phyloP scores from a whole-genome alignment of 2,329 filamentous ascomycete genomes.

The Colletotrichum tofieldiae region DNA sequence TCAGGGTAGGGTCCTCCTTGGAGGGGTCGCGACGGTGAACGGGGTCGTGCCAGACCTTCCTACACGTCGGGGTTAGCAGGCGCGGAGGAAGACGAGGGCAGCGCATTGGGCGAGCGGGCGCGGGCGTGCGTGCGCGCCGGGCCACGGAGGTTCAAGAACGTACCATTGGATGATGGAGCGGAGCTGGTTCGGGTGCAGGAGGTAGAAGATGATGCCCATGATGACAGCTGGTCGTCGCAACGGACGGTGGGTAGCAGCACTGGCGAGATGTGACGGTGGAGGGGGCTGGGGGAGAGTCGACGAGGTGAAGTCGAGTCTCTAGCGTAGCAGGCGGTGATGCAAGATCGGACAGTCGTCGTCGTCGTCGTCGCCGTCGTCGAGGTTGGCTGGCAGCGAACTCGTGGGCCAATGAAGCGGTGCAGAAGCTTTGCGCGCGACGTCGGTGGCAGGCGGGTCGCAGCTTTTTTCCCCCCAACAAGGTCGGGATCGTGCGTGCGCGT shows the following conservation, averaged over 20 bases:
- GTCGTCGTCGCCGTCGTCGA: neutral
- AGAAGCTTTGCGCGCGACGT: conserved; percentile 11
- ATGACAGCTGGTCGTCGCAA: conserved; percentile 49
- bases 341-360: neutral
- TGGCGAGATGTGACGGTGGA: neutral
- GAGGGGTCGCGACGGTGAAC: conserved; percentile 86
- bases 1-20: conserved; percentile 82
- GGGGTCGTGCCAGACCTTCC: conserved; percentile 97
- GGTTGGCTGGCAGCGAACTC: neutral
- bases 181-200: conserved; percentile 83
- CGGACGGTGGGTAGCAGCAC: conserved; percentile 5
- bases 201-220: conserved; percentile 79
- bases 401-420: conserved; percentile 12
- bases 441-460: conserved; percentile 4
- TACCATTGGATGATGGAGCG: conserved; percentile 93
- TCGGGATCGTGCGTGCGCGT: neutral
- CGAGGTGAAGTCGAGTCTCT: neutral
- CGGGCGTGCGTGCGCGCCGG: neutral
- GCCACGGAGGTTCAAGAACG: conserved; percentile 44
- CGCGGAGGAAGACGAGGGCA: neutral
- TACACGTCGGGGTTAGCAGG: conserved; percentile 56
- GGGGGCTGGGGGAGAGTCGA: neutral
- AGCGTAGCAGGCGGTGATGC: conserved; percentile 9
- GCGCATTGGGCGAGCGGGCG: neutral
- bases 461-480: neutral